Conservation (phyloP, 2,329 filamentous ascomycete species). For the Capronia epimyces region DNA sequence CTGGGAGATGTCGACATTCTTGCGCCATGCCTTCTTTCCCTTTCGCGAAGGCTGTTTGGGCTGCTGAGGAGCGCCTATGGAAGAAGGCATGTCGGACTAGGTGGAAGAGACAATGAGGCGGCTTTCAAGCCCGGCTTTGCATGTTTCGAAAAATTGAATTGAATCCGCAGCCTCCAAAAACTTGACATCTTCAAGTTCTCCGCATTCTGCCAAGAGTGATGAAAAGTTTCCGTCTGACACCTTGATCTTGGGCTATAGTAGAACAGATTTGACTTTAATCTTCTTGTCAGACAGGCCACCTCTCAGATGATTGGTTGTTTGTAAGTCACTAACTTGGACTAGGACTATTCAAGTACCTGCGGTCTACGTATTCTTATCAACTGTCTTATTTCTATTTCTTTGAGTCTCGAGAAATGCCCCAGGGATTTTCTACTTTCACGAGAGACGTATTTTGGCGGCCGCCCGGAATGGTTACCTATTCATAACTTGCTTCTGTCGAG, state of each 20-base stretch:
- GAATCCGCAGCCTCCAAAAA: not conserved
- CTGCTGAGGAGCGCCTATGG: conserved; percentile 16
- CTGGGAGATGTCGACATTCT: conserved; percentile 90
- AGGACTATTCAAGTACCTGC: not conserved
- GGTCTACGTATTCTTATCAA: no score
- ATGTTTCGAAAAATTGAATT: no score
- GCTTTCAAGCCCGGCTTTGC: not conserved
- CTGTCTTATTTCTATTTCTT: no score
- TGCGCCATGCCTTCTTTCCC: conserved; percentile 97
- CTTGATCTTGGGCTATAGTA: not conserved
- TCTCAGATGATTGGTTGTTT: not conserved
- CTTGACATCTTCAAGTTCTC: not conserved
- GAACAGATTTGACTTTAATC: no score
- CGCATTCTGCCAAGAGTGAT: not conserved
- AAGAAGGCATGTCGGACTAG: not conserved
- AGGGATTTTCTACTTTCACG: no score
- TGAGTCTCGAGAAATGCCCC: no score
- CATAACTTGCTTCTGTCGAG: no score
- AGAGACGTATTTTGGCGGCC: no score
- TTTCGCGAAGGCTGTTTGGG: conserved; percentile 75
- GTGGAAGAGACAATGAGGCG: no score
- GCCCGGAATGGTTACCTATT: no score
- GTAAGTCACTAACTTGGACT: not conserved
- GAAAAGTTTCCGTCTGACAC: not conserved
- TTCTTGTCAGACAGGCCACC: no score